Percentiles rank a stretch among this genome's conserved stretches.
These are phyloP conservation scores for Cylindrotheca fusiformis DNA, from an alignment of 108 stramenopile species.

Conservation along the genomic window DNA sequence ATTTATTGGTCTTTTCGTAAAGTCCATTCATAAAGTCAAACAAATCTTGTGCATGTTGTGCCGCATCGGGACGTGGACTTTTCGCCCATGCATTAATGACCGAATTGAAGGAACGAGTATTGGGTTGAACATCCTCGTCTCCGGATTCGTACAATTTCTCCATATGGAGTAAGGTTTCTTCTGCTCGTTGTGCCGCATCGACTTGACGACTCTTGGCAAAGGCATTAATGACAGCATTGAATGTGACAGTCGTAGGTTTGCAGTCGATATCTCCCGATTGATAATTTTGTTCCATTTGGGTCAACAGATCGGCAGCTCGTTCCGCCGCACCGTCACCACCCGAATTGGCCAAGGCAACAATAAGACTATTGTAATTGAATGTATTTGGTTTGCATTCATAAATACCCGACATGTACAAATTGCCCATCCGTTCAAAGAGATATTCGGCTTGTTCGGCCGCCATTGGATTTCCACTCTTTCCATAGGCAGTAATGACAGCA, in stretches of 20 bases:
- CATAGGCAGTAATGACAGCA: conserved; percentile 38
- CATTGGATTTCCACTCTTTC: conserved; percentile 59
- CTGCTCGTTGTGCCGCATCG: conserved; percentile 53
- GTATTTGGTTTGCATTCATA: conserved; percentile 37
- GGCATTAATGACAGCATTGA: conserved; percentile 59
- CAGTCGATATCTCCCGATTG: conserved; percentile 40
- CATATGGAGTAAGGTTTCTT: conserved; percentile 64
- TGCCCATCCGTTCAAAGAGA: conserved; percentile 37
- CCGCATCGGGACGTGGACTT: conserved; percentile 44
- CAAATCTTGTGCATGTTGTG: conserved; percentile 47
- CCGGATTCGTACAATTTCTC: conserved; percentile 47
- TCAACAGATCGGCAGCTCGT: conserved; percentile 56
- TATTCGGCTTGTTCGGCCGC: conserved; percentile 51
- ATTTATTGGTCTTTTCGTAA: conserved; percentile 30
- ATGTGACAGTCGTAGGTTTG: conserved; percentile 63
- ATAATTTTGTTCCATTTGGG: conserved; percentile 59
- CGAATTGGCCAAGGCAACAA: conserved; percentile 62
- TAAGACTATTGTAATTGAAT: conserved; percentile 66
- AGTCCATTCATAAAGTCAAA: conserved; percentile 54
- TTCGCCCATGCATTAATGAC: conserved; percentile 61
- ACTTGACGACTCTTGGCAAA: conserved; percentile 55
- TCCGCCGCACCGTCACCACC: conserved; percentile 49
- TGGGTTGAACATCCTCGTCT: conserved; percentile 53
- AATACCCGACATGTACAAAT: conserved; percentile 36
- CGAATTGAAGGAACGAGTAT: conserved; percentile 58